phyloP scores from a whole-genome alignment of 1,284 basidiomycete genomes.

The Afroboletus lepidellus region DNA sequence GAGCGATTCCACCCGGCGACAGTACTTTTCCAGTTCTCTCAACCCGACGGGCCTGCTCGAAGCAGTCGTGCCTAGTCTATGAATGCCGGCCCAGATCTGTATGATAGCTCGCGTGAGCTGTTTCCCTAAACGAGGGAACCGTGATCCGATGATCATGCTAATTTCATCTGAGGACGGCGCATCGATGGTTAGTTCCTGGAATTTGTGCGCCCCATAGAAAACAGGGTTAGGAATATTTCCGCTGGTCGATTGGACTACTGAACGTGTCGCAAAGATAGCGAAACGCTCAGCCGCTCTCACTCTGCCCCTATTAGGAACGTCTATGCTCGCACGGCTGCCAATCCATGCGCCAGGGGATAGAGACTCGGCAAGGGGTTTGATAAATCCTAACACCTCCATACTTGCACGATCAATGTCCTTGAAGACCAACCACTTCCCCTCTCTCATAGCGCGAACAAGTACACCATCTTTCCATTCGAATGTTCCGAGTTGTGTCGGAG shows the following conservation, averaged over 20 bases:
- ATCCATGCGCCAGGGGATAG: conserved; percentile 74
- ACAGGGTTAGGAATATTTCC: conserved; percentile 50
- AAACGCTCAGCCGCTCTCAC: conserved; percentile 77
- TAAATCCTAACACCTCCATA: conserved; percentile 80
- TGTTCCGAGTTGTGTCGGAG: conserved; percentile 78
- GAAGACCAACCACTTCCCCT: conserved; percentile 93
- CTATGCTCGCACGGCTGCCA: conserved; percentile 69
- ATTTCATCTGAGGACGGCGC: conserved; percentile 69
- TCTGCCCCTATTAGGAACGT: conserved; percentile 65
- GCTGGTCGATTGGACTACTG: conserved; percentile 45
- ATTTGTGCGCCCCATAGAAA: conserved; percentile 85
- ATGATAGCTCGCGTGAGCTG: conserved; percentile 51
- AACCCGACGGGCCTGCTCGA: conserved; percentile 70
- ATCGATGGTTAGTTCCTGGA: conserved; percentile 65
- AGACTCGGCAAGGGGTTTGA: conserved; percentile 83
- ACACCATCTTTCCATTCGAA: conserved; percentile 98
- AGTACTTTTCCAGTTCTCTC: conserved; percentile 89
- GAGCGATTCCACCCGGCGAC: conserved; percentile 67
- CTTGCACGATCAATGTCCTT: conserved; percentile 92
- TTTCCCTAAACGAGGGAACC: conserved; percentile 63
- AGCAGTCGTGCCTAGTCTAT: conserved; percentile 46
- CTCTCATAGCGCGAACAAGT: conserved; percentile 85
- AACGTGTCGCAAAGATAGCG: conserved; percentile 80
- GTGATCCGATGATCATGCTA: conserved; percentile 60
- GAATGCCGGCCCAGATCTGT: conserved; percentile 60